A percentile compares a stretch with the other conserved stretches of the same genome.
phyloP scores from a whole-genome alignment of 768 basidiomycete genomes.

The Mycena galopus region DNA sequence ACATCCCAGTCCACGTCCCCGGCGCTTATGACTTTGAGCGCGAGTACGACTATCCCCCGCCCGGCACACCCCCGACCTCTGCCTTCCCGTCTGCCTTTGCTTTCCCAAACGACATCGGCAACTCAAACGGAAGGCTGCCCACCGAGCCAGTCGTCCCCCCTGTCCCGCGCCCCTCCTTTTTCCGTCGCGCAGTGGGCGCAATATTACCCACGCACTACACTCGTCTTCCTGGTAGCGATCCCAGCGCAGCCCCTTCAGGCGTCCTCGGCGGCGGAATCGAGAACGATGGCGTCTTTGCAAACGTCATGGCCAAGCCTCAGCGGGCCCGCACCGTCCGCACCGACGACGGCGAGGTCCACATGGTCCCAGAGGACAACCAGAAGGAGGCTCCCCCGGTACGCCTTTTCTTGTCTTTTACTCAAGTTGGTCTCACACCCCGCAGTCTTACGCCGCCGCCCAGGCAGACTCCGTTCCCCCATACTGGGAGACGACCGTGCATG shows the following conservation, averaged over 20 bases:
- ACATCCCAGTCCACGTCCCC: constrained; percentile 48
- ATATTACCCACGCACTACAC: constrained; percentile 78
- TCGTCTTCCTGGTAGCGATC: constrained; percentile 55
- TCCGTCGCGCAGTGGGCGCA: constrained; percentile 70
- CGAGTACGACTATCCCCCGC: constrained; percentile 81
- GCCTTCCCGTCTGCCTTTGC: constrained; percentile 66
- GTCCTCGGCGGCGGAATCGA: constrained; percentile 77
- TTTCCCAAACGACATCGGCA: constrained; percentile 77
- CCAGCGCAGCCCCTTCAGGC: constrained; percentile 46
- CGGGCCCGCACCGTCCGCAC: constrained; percentile 57
- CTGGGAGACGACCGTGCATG: constrained; percentile 96
- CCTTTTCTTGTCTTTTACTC: constrained; percentile 27
- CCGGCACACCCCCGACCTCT: constrained; percentile 72
- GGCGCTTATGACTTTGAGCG: constrained; percentile 85
- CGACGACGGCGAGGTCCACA: constrained; percentile 68
- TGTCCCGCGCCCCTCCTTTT: constrained; percentile 61
- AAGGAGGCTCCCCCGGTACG: constrained; percentile 90
- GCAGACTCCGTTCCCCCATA: constrained; percentile 94
- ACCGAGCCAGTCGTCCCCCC: constrained; percentile 57
- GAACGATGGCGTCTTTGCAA: constrained; percentile 96
- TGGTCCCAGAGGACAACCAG: constrained; percentile 85
- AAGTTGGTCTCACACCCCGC: not conserved
- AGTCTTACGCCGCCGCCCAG: constrained; percentile 91
- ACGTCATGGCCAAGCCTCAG: constrained; percentile 91
- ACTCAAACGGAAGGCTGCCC: constrained; percentile 78